Evolutionary conservation across 179 eudicot species (phyloP).

Genomic region (Silene noctiflora): DNA sequence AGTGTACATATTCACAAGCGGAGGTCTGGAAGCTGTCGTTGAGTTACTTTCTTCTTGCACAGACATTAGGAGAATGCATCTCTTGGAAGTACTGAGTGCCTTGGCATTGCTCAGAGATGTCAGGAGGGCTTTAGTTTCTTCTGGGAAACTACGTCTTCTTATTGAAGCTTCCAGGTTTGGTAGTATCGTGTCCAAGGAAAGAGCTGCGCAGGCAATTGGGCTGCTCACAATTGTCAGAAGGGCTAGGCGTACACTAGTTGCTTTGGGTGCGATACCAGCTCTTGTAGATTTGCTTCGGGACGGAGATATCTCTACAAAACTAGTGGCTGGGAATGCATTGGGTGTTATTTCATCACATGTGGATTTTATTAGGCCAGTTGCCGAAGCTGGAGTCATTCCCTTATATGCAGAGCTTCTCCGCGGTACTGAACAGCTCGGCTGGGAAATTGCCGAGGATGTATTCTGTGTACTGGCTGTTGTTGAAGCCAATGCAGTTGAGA

Average conservation of each 20-base stretch:
- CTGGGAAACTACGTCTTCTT: conserved; percentile 37
- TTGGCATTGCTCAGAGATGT: conserved; percentile 46
- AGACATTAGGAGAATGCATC: conserved; percentile 27
- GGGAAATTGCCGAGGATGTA: conserved; percentile 59
- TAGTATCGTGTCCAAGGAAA: conserved; percentile 44
- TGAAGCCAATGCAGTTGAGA: conserved; percentile 41
- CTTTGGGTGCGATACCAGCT: conserved; percentile 39
- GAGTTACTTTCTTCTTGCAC: conserved; percentile 30
- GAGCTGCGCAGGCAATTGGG: conserved; percentile 67
- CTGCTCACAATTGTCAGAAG: conserved; percentile 44
- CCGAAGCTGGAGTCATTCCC: conserved; percentile 51
- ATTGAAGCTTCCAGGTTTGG: conserved; percentile 46
- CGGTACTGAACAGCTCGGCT: conserved; percentile 40
- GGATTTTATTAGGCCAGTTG: conserved; percentile 47
- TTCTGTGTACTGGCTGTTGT: conserved; percentile 45
- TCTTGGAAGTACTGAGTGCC: conserved; percentile 51
- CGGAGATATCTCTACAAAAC: conserved; percentile 41
- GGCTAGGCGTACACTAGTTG: conserved; percentile 40
- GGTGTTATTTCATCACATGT: conserved; percentile 58
- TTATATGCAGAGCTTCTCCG: conserved; percentile 49
- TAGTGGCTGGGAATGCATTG: conserved; percentile 57
- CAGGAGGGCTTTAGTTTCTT: conserved; percentile 35
- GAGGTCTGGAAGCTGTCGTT: conserved; percentile 41
- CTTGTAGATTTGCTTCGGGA: conserved; percentile 39
- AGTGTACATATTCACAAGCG: conserved; percentile 32